phyloP scores from a whole-genome alignment of 768 basidiomycete species.

The Auricularia auricula-judae region DNA sequence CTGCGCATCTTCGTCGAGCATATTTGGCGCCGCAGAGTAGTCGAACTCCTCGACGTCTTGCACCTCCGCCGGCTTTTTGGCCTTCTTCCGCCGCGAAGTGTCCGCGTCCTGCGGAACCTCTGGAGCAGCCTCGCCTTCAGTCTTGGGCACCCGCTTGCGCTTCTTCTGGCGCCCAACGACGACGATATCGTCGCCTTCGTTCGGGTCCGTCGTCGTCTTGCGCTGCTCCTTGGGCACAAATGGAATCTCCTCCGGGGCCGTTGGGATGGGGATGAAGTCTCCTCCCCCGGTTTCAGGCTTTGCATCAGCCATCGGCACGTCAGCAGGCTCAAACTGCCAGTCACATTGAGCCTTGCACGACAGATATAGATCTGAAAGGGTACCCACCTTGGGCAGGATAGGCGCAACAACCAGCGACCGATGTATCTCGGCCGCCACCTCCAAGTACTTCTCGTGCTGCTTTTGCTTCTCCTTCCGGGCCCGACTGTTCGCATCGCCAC shows the following conservation, averaged over 20 bases:
- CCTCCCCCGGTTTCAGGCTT: slow-evolving; percentile 7
- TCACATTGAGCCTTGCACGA: background rate
- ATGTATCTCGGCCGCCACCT: slow-evolving; percentile 57
- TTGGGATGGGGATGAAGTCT: slow-evolving; percentile 1
- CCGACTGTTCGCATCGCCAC: background rate
- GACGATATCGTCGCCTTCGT: slow-evolving; percentile 54
- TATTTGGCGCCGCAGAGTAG: slow-evolving; percentile 56
- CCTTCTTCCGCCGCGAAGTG: slow-evolving; percentile 11
- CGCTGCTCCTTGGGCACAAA: slow-evolving; percentile 65
- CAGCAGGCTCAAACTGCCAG: slow-evolving; percentile 2
- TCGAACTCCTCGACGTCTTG: slow-evolving; percentile 49
- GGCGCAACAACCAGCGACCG: slow-evolving; percentile 52
- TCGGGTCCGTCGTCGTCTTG: slow-evolving; percentile 15
- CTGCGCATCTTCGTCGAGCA: slow-evolving; percentile 45
- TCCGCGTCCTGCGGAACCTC: slow-evolving; percentile 14
- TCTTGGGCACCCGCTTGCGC: slow-evolving; percentile 39
- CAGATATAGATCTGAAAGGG: slow-evolving; percentile 6
- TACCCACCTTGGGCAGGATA: slow-evolving; percentile 31
- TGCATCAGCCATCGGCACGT: slow-evolving; percentile 3
- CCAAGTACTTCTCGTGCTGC: slow-evolving; percentile 18
- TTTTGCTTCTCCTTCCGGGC: slow-evolving; percentile 1
- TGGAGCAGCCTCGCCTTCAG: slow-evolving; percentile 8
- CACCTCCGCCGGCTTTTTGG: slow-evolving; percentile 18
- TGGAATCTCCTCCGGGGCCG: slow-evolving; percentile 52
- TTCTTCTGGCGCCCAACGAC: slow-evolving; percentile 63